Evolutionary conservation across 495 filamentous ascomycete species (phyloP), one percentile per base, ranked within the genome.

Genomic region (Neohortaea acidophila): DNA sequence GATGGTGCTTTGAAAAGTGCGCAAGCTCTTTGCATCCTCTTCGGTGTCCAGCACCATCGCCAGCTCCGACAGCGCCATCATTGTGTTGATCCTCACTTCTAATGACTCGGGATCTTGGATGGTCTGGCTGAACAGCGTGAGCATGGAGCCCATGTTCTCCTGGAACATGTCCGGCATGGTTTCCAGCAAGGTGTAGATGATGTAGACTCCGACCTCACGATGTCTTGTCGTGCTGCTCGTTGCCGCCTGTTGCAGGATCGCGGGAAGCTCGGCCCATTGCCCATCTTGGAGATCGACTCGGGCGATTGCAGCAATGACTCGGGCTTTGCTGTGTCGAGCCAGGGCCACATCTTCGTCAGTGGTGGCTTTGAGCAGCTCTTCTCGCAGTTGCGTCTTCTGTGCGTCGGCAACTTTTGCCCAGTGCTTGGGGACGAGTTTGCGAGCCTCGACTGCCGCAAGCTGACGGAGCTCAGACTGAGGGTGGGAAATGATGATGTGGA

Each of bases 1-100:
- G 31, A 96, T 65, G 27, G 84, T 68, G 20, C 71, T 65, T 59
- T 85, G 80, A 55, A 96, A 76, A 19, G 70, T 59, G 42, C 69
- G 66, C 38, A 93, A 67, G 2, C 78, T 69, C 48, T 79, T 63
- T 36, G 67, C 65, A 44, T 92, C 76, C 51, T 91, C 79, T 29
- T 94, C 86, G 0, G 79, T 72, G 47, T 93, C 81, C 27, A 97
- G 66, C 47, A 89, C 65, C 66, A 92, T 80, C 15, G 85, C 79
- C 43, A 94, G 66, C 60, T 82, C 77, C 56, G 86, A 82, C 41
- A 94, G 70, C n/a, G 83, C 84, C 50, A 93, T 70, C 61, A 96
- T 78, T 19, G 86, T 92, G 63, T 94, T 97, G 60, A 92, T 74
- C 40, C 87, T 78, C 35, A 97, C 91, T 54, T 89, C 78, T 39